phyloP scores from a whole-genome alignment of 345 rosid genomes.

The Turritis glabra region DNA sequence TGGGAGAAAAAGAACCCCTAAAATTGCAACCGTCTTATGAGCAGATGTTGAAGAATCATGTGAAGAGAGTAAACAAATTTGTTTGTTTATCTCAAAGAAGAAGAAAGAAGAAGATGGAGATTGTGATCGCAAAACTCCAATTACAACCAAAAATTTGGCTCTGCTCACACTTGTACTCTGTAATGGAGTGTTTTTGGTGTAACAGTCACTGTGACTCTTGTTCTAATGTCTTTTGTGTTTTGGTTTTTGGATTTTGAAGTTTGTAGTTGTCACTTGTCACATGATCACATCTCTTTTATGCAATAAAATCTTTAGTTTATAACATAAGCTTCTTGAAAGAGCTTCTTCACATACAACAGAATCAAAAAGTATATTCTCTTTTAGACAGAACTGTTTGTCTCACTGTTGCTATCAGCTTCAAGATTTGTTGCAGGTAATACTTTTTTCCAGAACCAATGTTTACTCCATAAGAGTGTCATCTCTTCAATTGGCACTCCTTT shows the following conservation, averaged over 20 bases:
- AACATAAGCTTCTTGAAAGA: not conserved
- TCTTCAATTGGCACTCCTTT: slow-evolving; percentile 95
- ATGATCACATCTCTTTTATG: not conserved
- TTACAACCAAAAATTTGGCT: not conserved
- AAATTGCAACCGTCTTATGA: not conserved
- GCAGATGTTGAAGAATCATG: not conserved
- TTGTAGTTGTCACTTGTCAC: not conserved
- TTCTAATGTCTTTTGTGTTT: not conserved
- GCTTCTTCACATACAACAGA: not conserved
- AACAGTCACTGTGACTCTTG: slow-evolving; percentile 11
- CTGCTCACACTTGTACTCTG: not conserved
- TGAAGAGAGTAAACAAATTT: not conserved
- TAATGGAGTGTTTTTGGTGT: not conserved
- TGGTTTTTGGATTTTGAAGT: not conserved
- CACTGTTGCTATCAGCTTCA: slow-evolving; percentile 31
- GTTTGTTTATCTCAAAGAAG: not conserved
- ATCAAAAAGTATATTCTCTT: not conserved
- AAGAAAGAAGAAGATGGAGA: slow-evolving; percentile 4
- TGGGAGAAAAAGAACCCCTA: not conserved
- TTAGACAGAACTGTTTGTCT: slow-evolving; percentile 6
- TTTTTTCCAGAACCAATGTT: slow-evolving; percentile 94
- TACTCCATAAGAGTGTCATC: slow-evolving; percentile 80
- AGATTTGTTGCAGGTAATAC: slow-evolving; percentile 46
- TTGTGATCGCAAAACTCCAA: not conserved
- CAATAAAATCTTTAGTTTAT: not conserved